phyloP scores from a whole-genome alignment of 164 flowering plant species.

The Liriodendron chinense region DNA sequence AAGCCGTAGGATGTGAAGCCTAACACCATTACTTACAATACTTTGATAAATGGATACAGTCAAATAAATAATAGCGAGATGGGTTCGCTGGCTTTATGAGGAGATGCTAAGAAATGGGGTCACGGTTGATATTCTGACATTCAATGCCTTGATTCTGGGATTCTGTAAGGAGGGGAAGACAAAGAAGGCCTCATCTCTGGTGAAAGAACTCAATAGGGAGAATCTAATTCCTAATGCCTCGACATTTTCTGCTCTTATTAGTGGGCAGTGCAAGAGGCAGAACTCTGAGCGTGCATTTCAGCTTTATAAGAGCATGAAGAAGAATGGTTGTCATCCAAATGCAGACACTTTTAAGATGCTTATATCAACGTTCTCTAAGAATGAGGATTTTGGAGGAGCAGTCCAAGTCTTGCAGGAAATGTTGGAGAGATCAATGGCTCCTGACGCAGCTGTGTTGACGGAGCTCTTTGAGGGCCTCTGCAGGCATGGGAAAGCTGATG shows the following conservation, averaged over 20 bases:
- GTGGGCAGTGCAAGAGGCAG: conserved; percentile 69
- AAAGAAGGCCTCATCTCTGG: conserved; percentile 70
- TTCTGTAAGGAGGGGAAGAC: conserved; percentile 86
- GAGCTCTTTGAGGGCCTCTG: conserved; percentile 49
- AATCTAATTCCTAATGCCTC: conserved; percentile 68
- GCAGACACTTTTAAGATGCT: conserved; percentile 48
- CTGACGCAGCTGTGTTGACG: conserved; percentile 37
- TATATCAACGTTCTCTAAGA: conserved; percentile 52
- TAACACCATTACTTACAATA: conserved; percentile 70
- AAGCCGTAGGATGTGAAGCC: conserved; percentile 48
- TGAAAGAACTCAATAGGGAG: conserved; percentile 63
- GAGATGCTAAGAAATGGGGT: conserved; percentile 66
- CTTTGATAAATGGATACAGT: conserved; percentile 68
- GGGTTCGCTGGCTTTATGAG: conserved; percentile 54
- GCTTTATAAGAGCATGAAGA: conserved; percentile 65
- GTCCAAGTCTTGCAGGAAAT: conserved; percentile 55
- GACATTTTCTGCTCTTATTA: conserved; percentile 77
- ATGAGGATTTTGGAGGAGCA: conserved; percentile 77
- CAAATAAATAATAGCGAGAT: conserved; percentile 57
- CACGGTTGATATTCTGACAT: conserved; percentile 67
- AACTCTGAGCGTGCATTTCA: conserved; percentile 71
- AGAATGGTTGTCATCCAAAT: conserved; percentile 66
- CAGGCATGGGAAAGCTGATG: conserved; percentile 37
- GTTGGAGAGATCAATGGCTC: conserved; percentile 45
- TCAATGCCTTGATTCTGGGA: conserved; percentile 75